Evolutionary conservation across 1,284 basidiomycete genomes (phyloP), one percentile per base, ranked within the genome.

Genomic region (Puccinia coronata): DNA sequence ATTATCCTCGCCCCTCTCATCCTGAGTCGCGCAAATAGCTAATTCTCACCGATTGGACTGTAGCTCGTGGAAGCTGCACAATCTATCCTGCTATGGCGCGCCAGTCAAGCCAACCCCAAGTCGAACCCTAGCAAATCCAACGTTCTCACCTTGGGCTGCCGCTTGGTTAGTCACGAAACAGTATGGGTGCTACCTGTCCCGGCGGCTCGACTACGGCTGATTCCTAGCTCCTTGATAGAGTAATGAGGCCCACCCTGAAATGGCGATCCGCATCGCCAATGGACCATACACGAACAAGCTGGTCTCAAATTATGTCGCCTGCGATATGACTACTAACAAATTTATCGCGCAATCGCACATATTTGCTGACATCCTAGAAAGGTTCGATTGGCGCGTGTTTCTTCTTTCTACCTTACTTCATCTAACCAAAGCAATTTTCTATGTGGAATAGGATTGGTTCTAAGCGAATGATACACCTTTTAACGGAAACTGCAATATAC

Each of bases 41-140:
- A 16, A 41, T 20, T 11, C 9, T 1, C 28, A 20, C 2, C 28
- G 23, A 49, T 57, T 16, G 9, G 18, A 39, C 31, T 55, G 14
- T 28, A 77, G 74, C 39, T 77, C 20, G 31, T 77, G 16, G 74
- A 77, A 51, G 74, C 74, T 20, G 74, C 74, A 51, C 74, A 77
- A 49, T 51, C 74, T 16, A 49, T 49, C 47, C n/a, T 77, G 31
- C 28, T 77, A 41, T 77, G 74, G 74, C 41, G 28, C n/a, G 59
- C 74, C 34, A 65, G 28, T 20, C 74, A 61, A 51, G 23, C 41
- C 14, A 49, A 57, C n/a, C 43, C 43, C 34, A 63, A 67, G 61
- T 41, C 31, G 1, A 67, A 31, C 23, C 59, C 36, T 20, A 36
- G 43, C 23, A 76, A 47, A 25, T 59, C 34, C 14, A 76, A 76